Conservation (phyloP, 2,329 filamentous ascomycete species). For the Paecilomyces fulvus region DNA sequence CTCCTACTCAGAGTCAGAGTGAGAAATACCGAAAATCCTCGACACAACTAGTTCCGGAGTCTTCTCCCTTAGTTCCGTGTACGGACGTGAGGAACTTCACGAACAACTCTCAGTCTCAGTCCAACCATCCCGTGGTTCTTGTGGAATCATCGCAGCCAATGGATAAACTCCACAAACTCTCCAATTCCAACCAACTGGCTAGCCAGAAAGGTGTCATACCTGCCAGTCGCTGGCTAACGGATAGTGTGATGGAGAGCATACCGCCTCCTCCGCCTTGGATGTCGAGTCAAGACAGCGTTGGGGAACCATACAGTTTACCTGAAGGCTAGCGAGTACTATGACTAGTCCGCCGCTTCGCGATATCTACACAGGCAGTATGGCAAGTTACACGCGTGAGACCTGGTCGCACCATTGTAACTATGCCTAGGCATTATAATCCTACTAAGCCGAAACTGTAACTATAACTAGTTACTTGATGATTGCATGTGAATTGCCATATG, state of each 20-base stretch:
- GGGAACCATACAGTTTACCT: conserved; percentile 27
- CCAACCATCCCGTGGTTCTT: conserved; percentile 24
- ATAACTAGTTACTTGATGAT: too few relatives aligned
- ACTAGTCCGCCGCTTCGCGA: neutral
- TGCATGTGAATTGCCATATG: neutral
- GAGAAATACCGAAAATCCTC: conserved; percentile 13
- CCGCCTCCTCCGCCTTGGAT: conserved; percentile 31
- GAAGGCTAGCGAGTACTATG: conserved; percentile 8
- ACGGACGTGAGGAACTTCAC: conserved; percentile 7
- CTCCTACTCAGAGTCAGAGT: conserved; percentile 14
- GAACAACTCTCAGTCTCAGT: conserved; percentile 11
- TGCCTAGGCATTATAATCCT: neutral
- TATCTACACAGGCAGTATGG: neutral
- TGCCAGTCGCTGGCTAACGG: conserved; percentile 30
- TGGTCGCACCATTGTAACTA: neutral
- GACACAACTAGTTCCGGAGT: conserved; percentile 31
- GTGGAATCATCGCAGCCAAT: conserved; percentile 35
- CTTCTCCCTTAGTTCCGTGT: conserved; percentile 23
- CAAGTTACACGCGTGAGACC: neutral
- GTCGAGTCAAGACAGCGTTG: conserved; percentile 30
- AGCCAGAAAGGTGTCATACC: conserved; percentile 17
- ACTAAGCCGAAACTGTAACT: neutral
- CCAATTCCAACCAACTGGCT: neutral
- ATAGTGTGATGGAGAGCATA: conserved; percentile 37
- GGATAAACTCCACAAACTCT: conserved; percentile 13